Percentiles rank a stretch among this genome's conserved stretches.
These are phyloP conservation scores for Stachybotrys echinatus DNA, from an alignment of 2,329 filamentous ascomycete species.

Conservation along the genomic window DNA sequence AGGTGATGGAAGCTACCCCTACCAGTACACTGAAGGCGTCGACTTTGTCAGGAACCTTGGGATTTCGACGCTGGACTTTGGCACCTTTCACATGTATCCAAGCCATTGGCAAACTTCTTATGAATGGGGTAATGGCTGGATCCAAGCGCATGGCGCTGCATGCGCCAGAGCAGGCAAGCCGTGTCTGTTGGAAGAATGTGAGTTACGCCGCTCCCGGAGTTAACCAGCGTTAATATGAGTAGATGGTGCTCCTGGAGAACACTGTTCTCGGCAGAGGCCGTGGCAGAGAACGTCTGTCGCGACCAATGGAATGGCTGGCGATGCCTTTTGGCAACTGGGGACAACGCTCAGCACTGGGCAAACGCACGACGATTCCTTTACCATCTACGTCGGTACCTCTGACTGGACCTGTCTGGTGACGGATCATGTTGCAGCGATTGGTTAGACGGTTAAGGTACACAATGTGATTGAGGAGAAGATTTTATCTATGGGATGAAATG, in stretches of 20 bases:
- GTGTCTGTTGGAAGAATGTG: constrained; percentile 25
- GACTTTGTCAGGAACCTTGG: constrained; percentile 46
- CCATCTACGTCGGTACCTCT: constrained; percentile 34
- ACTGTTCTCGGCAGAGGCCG: constrained; percentile 41
- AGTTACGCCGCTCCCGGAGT: too few species aligned
- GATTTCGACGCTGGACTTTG: constrained; percentile 47
- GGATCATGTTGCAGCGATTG: constrained; percentile 26
- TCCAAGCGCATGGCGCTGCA: constrained; percentile 16
- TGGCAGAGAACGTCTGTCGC: constrained; percentile 27
- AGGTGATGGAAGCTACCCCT: constrained; percentile 46
- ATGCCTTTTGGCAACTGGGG: constrained; percentile 35
- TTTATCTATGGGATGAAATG: too few species aligned
- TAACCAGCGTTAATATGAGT: background rate
- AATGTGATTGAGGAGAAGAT: too few species aligned
- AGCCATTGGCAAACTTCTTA: constrained; percentile 14
- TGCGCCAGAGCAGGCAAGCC: constrained; percentile 21
- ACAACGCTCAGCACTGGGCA: constrained; percentile 32
- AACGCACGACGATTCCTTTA: constrained; percentile 35
- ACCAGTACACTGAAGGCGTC: constrained; percentile 41
- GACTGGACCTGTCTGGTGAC: constrained; percentile 39
- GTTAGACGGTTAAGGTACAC: too few species aligned
- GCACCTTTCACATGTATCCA: constrained; percentile 23
- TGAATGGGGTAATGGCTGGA: constrained; percentile 8
- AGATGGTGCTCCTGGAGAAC: constrained; percentile 16
- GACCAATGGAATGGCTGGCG: constrained; percentile 23